Base-by-base conservation (phyloP, 2,329 filamentous ascomycete species). In the Sarocladiaceae sp. region DNA sequence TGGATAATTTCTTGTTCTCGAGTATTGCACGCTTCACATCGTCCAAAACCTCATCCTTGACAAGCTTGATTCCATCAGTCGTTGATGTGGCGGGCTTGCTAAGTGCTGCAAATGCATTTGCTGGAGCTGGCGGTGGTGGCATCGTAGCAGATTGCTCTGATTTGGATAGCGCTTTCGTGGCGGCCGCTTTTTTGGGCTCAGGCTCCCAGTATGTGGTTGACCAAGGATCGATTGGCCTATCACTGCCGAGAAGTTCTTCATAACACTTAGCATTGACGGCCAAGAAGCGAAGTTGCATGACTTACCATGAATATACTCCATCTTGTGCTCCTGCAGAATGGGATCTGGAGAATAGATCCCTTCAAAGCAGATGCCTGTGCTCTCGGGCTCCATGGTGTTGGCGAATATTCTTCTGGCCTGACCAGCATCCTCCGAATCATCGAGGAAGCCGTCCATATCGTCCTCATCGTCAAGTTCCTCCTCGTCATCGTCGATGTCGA, bases 401-500 rank as follows among this genome's bases (percentile, higher is more conserved):
- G 77, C 55, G 76, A 65, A 82, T 63, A 59, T 76, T 68, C 69
- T 77, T 74, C 61, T 71, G 51, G 64, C 69, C 58, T 63, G 66
- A 48, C 67, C 76, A 56, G 62, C 58, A 48, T 93, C 87, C 44
- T 94, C 87, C 5, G 87, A 87, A 54, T 94, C 88, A 53, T 95
- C 90, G 2, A 96, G 70, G 57, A 96, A 96, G 15, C 82, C 90
- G 3, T 88, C 87, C 82, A 95, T 85, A 48, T 94, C 89, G 13
- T 87, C 85, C n/a, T 80, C 83, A 45, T 85, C 84, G 46, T 85
- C 84, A 0, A 71, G 51, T n/a, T 76, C 90, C 69, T 75, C 89
- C 67, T 76, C 77, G 21, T 75, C 73, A 7, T 85, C 82, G 16
- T 85, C 83, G 20, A 82, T 69, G 2, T 82, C 75, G 12, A 87